Percentiles rank a stretch among this genome's conserved stretches.
Conservation (phyloP, 805 yeast species). For the Metschnikowia matae region DNA sequence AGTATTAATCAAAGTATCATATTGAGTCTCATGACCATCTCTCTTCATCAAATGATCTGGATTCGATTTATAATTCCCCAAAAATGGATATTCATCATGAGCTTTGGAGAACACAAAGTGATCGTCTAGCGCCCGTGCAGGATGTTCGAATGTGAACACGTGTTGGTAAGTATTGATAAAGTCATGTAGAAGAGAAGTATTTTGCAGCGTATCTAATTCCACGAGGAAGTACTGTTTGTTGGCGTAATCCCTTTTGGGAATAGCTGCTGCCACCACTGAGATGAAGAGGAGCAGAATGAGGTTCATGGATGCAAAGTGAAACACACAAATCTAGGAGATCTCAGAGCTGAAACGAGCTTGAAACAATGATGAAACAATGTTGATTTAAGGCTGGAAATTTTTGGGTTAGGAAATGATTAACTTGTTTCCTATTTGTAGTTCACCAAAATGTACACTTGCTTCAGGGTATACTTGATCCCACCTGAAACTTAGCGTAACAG, state of each 20-base stretch:
- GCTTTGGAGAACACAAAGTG: constrained; percentile 63
- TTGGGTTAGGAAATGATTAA: no score
- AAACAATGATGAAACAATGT: no score
- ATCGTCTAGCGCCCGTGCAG: constrained; percentile 53
- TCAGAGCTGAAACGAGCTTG: no score
- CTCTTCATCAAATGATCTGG: constrained; percentile 25
- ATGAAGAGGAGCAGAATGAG: constrained; percentile 8
- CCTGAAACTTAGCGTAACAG: no score
- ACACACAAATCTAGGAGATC: no score
- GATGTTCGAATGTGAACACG: constrained; percentile 53
- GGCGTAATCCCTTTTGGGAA: constrained; percentile 42
- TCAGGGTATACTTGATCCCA: no score
- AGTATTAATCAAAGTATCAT: constrained; percentile 22
- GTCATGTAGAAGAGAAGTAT: constrained; percentile 24
- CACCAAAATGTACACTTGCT: no score
- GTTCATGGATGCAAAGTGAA: constrained; percentile 6
- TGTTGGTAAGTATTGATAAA: constrained; percentile 38
- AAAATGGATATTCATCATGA: constrained; percentile 27
- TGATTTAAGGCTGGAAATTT: no score
- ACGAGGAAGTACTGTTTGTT: constrained; percentile 58
- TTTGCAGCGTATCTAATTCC: constrained; percentile 40
- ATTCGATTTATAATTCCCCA: constrained; percentile 36
- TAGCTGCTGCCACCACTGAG: constrained; percentile 5
- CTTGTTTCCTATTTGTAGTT: no score
- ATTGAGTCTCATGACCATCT: constrained; percentile 22